Percentiles rank a stretch among this genome's conserved stretches.
Conservation (phyloP, 2,329 filamentous ascomycete genomes). For the Knoxdaviesia capensis region DNA sequence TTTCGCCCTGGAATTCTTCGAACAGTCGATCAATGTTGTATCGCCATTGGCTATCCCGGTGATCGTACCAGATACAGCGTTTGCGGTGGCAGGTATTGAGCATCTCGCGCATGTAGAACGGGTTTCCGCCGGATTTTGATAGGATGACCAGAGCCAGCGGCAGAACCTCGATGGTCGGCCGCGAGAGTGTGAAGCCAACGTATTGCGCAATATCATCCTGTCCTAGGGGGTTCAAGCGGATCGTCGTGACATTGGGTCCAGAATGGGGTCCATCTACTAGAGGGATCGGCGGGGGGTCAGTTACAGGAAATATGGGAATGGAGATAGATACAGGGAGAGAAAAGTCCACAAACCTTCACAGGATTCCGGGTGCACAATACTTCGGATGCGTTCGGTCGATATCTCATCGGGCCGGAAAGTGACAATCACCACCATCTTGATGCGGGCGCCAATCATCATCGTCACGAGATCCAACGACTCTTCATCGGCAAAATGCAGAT, state of each 20-base stretch:
- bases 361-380: constrained; percentile 31
- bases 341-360: constrained; percentile 22
- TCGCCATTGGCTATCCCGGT: constrained; percentile 62
- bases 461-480: constrained; percentile 72
- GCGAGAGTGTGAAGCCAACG: constrained; percentile 62
- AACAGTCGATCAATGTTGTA: constrained; percentile 77
- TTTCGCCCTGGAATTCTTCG: constrained; percentile 60
- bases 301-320: background rate
- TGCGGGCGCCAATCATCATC: constrained; percentile 56
- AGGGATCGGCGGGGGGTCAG: constrained; percentile 8
- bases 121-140: constrained; percentile 73
- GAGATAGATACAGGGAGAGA: background rate
- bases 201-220: constrained; percentile 70
- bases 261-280: constrained; percentile 19
- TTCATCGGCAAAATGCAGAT: constrained; percentile 75
- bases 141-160: constrained; percentile 70
- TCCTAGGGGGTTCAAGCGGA: constrained; percentile 51
- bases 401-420: constrained; percentile 54
- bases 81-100: constrained; percentile 71
- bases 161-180: constrained; percentile 49
- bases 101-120: constrained; percentile 85
- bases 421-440: constrained; percentile 66
- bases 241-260: constrained; percentile 41
- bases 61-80: constrained; percentile 80
- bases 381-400: constrained; percentile 30